Evolutionary conservation across 2,329 filamentous ascomycete genomes (phyloP).

Genomic region (Stagonosporopsis rhizophila): DNA sequence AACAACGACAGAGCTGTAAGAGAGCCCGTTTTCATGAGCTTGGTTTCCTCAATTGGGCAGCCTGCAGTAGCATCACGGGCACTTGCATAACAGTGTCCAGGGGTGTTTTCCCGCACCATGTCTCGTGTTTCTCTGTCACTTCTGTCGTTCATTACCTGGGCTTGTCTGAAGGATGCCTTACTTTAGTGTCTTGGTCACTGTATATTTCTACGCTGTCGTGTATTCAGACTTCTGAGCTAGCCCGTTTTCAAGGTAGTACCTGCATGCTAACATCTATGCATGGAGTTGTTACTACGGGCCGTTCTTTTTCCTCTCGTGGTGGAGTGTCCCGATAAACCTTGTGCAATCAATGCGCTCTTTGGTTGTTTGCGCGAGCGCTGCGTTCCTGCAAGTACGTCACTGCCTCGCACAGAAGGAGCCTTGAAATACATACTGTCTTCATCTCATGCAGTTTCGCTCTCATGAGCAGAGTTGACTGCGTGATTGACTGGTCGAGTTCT

Average conservation of each 20-base stretch:
- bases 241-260: too few relatives aligned
- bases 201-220: too few relatives aligned
- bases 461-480: background rate
- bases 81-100: conserved; percentile 4
- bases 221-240: too few relatives aligned
- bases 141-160: background rate
- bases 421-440: background rate
- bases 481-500: background rate
- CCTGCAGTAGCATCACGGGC: background rate
- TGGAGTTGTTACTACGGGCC: too few relatives aligned
- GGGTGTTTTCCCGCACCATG: background rate
- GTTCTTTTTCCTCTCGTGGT: too few relatives aligned
- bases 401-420: background rate
- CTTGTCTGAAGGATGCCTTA: background rate
- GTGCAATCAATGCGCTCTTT: too few relatives aligned
- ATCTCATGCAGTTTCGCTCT: background rate
- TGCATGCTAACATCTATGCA: too few relatives aligned
- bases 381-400: background rate
- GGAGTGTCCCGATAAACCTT: too few relatives aligned
- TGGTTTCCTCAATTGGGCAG: background rate
- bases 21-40: background rate
- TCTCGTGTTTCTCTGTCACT: background rate
- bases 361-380: too few relatives aligned
- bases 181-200: too few relatives aligned
- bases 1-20: conserved; percentile 34